A percentile compares a stretch with the other conserved stretches of the same genome.
These are phyloP conservation scores for Botrytis tulipae DNA, from an alignment of 2,329 filamentous ascomycete genomes.

Conservation along the genomic window DNA sequence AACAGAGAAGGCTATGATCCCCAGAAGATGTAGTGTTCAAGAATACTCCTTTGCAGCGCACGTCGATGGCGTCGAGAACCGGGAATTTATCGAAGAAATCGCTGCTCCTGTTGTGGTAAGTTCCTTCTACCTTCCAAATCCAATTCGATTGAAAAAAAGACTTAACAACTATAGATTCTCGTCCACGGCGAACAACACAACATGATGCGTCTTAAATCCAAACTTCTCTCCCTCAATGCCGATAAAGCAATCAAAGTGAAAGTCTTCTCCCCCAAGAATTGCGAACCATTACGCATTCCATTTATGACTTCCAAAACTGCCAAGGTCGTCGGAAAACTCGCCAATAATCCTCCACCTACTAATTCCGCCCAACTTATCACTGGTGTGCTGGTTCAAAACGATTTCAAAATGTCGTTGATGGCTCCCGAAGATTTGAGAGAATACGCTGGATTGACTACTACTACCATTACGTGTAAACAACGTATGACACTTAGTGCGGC, in stretches of 20 bases:
- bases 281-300: constrained; percentile 89
- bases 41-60: constrained; percentile 96
- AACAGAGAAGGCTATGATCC: constrained; percentile 87
- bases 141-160: background rate
- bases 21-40: constrained; percentile 85
- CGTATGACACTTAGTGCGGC: constrained; percentile 84
- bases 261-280: constrained; percentile 91
- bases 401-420: constrained; percentile 97
- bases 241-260: constrained; percentile 77
- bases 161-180: constrained; percentile 63
- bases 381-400: constrained; percentile 93
- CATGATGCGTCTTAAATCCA: constrained; percentile 96
- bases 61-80: constrained; percentile 92
- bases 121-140: constrained; percentile 33
- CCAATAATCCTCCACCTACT: constrained; percentile 64
- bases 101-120: constrained; percentile 86
- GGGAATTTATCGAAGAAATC: constrained; percentile 95
- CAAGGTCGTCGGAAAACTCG: constrained; percentile 92
- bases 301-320: constrained; percentile 95
- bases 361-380: constrained; percentile 65
- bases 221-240: constrained; percentile 87
- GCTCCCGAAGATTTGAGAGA: constrained; percentile 93
- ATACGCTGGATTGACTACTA: constrained; percentile 95
- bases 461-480: constrained; percentile 89
- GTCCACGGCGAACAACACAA: constrained; percentile 97